Evolutionary conservation across 305 asterid genomes (phyloP).

Genomic region (Rubia occidens): DNA sequence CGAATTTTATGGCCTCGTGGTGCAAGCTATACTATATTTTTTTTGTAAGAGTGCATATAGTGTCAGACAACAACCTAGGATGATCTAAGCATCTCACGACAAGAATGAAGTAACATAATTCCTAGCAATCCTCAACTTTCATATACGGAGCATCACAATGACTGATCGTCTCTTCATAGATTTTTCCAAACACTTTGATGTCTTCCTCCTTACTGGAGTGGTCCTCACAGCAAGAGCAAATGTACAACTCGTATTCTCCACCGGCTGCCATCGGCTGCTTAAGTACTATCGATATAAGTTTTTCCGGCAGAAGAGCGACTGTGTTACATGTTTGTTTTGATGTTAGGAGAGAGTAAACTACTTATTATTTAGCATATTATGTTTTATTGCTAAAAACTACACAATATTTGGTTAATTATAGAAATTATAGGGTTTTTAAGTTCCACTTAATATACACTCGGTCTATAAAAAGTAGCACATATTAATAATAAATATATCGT

Average conservation of each 20-base stretch:
- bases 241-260: conserved; percentile 35
- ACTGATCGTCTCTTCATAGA: conserved; percentile 18
- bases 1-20: too few relatives aligned
- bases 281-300: conserved; percentile 58
- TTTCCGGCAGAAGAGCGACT: conserved; percentile 31
- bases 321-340: too few relatives aligned
- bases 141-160: conserved; percentile 49
- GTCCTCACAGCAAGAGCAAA: conserved; percentile 35
- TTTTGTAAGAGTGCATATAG: conserved; percentile 62
- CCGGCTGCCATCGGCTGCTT: conserved; percentile 43
- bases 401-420: too few relatives aligned
- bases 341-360: too few relatives aligned
- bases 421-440: too few relatives aligned
- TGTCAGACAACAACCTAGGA: conserved; percentile 65
- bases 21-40: conserved; percentile 19
- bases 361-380: too few relatives aligned
- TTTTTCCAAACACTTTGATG: conserved; percentile 17
- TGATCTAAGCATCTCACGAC: conserved; percentile 58
- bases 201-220: conserved; percentile 25
- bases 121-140: conserved; percentile 42
- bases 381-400: too few relatives aligned
- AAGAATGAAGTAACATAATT: conserved; percentile 48
- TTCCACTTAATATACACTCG: too few relatives aligned
- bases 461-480: too few relatives aligned
- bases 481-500: too few relatives aligned